Base-by-base conservation (phyloP, 371 early-diverging fungal species). In the Lichtheimia corymbifera region DNA sequence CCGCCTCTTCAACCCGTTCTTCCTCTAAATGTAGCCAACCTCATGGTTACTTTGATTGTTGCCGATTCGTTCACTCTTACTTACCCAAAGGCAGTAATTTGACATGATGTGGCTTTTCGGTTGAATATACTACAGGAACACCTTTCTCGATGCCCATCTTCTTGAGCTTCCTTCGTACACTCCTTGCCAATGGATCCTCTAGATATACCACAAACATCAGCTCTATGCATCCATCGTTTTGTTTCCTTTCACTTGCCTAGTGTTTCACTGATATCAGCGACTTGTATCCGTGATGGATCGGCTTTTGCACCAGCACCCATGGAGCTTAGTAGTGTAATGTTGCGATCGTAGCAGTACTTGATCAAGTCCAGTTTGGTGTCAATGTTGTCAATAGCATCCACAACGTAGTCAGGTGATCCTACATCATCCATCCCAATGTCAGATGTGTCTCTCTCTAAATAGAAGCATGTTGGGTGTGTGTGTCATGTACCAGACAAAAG, bases 241-340 rank as follows among this genome's bases (percentile, higher is more conserved):
- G 14, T n/a, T n/a, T 14, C 25, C 22, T 27, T n/a, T 0, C 28
- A 15, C 27, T 68, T 83, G 89, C 91, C 93, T 71, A 88, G 88
- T 0, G 98, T 95, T 44, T 93, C 91, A 61, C 91, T 87, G 54
- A 97, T 95, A 69, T 97, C 98, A 28, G 94, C 91, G 57, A 97
- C 90, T 75, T 96, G 97, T 49, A 97, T 89, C 3, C 93, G 86
- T 22, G 95, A 91, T 5, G 97, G 93, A 66, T 97, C 97, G 1
- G 93, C 88, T 70, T 97, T 97, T 57, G 93, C 94, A 18, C 96
- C 97, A 2, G 97, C 93, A 2, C 96, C 97, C 95, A 95, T 97
- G 5, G 95, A 91, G 40, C 93, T 87, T 18, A 97, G 89, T 7
- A 96, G 88, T 17, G 75, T 79, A 12, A 97, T 63, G 2, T 83